A percentile compares a stretch with the other conserved stretches of the same genome.
These are phyloP conservation scores for Hypomyces rosellus DNA, from an alignment of 2,329 filamentous ascomycete genomes.

Conservation along the genomic window DNA sequence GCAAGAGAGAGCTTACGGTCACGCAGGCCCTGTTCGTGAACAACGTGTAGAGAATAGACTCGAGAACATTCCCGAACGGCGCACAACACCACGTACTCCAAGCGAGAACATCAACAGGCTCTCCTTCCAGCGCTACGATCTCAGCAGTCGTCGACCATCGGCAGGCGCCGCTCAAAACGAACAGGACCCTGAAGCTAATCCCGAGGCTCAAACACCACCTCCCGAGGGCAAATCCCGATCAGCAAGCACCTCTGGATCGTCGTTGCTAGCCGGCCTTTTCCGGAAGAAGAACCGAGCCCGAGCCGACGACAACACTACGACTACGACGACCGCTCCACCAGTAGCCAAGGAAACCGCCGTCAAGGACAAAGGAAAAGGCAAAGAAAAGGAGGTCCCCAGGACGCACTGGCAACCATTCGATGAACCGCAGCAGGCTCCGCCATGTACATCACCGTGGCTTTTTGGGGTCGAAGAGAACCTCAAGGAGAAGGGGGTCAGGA, in stretches of 20 bases:
- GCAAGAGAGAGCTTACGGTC: background rate
- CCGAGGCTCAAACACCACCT: too few species aligned
- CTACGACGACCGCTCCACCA: too few species aligned
- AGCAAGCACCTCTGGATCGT: slow-evolving; percentile 7
- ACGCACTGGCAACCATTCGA: slow-evolving; percentile 23
- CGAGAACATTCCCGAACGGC: slow-evolving; percentile 4
- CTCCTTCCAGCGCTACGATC: slow-evolving; percentile 9
- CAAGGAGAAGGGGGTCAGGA: slow-evolving; percentile 16
- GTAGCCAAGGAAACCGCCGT: slow-evolving; percentile 10
- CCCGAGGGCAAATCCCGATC: background rate
- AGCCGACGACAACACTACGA: background rate
- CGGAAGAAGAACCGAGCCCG: slow-evolving; percentile 18
- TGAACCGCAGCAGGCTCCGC: slow-evolving; percentile 14
- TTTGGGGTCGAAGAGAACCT: slow-evolving; percentile 10
- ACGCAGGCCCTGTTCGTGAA: background rate
- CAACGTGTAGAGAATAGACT: background rate
- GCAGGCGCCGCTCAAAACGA: too few species aligned
- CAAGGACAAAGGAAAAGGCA: background rate
- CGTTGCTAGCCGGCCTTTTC: slow-evolving; percentile 20
- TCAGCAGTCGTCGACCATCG: slow-evolving; percentile 8
- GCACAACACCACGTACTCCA: background rate
- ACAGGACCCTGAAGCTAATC: too few species aligned
- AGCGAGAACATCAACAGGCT: slow-evolving; percentile 4
- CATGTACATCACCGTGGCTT: slow-evolving; percentile 19
- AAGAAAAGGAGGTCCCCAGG: slow-evolving; percentile 10